Conservation (phyloP, 441 rosid species). For the Dalechampia spathulata region DNA sequence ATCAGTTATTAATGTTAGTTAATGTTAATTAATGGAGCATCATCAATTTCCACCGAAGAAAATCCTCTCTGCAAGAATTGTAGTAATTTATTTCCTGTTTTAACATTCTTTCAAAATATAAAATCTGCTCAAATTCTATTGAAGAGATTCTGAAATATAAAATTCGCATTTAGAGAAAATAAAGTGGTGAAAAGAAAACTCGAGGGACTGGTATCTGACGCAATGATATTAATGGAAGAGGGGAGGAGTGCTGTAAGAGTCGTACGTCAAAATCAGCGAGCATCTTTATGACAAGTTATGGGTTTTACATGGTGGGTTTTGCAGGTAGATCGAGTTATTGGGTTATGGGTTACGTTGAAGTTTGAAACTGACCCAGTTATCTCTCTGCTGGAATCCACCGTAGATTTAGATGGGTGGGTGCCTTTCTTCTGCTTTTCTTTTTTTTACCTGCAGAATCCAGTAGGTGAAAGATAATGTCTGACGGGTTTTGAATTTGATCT, state of each 20-base stretch:
- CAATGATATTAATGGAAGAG: background rate
- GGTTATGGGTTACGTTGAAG: slow-evolving; percentile 11
- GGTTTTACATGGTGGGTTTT: background rate
- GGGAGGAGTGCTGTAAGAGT: background rate
- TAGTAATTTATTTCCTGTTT: too few species aligned
- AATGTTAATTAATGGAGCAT: too few species aligned
- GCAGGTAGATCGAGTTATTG: background rate
- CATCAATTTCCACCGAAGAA: too few species aligned
- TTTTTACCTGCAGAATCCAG: slow-evolving; percentile 7
- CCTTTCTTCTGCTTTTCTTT: too few species aligned
- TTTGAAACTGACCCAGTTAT: slow-evolving; percentile 11
- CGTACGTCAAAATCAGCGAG: background rate
- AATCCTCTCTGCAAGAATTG: too few species aligned
- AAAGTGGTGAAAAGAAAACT: background rate
- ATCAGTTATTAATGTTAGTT: too few species aligned
- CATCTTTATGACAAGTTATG: background rate
- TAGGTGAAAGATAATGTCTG: background rate
- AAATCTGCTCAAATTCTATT: background rate
- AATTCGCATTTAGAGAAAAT: too few species aligned
- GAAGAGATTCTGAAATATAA: too few species aligned
- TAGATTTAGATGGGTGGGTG: background rate
- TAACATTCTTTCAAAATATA: too few species aligned
- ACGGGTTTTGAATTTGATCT: too few species aligned
- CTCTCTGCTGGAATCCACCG: background rate
- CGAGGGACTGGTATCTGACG: background rate